Evolutionary conservation across 768 basidiomycete species (phyloP).

Genomic region (Kwoniella dejecticola): DNA sequence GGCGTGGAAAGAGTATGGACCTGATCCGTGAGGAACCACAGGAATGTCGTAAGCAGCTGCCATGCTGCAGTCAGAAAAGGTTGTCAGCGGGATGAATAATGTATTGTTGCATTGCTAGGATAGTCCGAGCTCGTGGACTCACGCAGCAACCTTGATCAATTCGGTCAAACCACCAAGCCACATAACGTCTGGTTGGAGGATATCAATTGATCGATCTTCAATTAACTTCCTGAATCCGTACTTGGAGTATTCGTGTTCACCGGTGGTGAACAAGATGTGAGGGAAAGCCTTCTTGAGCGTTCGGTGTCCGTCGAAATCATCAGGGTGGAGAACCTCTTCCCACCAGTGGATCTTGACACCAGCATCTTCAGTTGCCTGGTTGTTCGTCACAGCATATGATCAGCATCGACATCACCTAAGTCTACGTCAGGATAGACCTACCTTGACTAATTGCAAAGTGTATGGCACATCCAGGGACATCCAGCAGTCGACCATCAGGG

Average conservation of each 20-base stretch:
- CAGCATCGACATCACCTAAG: too few relatives aligned
- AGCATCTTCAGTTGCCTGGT: slow-evolving; percentile 48
- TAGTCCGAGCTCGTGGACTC: slow-evolving; percentile 5
- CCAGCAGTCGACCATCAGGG: slow-evolving; percentile 57
- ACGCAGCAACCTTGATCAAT: slow-evolving; percentile 55
- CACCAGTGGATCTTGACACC: slow-evolving; percentile 58
- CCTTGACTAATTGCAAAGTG: slow-evolving; percentile 54
- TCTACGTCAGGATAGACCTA: slow-evolving; percentile 10
- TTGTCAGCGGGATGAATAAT: neutral
- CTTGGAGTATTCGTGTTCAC: slow-evolving; percentile 58
- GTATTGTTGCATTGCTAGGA: neutral
- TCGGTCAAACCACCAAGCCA: slow-evolving; percentile 56
- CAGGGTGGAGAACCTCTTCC: slow-evolving; percentile 57
- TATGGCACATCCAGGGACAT: slow-evolving; percentile 52
- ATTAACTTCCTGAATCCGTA: slow-evolving; percentile 57
- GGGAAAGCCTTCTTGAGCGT: slow-evolving; percentile 55
- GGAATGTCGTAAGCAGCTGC: slow-evolving; percentile 61
- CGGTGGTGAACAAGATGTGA: slow-evolving; percentile 57
- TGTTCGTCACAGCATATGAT: neutral
- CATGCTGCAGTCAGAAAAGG: slow-evolving; percentile 30
- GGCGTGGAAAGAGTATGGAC: slow-evolving; percentile 61
- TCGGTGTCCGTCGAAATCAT: slow-evolving; percentile 56
- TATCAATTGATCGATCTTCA: slow-evolving; percentile 56
- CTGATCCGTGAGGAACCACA: slow-evolving; percentile 60
- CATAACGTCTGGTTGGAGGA: slow-evolving; percentile 58